Conservation (phyloP, 2,329 filamentous ascomycete species). For the Microdochium trichocladiopsis region DNA sequence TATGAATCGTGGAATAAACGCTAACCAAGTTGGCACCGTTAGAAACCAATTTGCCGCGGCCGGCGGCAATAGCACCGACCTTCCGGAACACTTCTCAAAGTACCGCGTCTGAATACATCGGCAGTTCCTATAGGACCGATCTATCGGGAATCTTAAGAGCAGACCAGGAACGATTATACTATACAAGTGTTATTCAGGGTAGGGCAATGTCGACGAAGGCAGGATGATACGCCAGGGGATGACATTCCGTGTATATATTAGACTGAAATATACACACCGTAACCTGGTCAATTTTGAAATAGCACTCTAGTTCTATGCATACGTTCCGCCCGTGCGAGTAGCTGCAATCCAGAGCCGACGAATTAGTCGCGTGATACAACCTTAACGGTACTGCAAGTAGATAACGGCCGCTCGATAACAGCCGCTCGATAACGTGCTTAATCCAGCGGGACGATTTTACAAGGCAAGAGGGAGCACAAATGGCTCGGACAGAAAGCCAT, state of each 20-base stretch:
- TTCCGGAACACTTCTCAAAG: not conserved
- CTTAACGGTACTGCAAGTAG: not conserved
- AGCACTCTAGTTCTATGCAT: not conserved
- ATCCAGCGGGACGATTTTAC: not conserved
- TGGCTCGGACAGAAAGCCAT: not conserved
- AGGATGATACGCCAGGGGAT: not conserved
- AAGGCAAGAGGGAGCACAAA: not conserved
- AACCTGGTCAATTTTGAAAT: not conserved
- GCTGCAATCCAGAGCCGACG: not conserved
- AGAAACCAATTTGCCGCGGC: not conserved
- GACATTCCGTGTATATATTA: not conserved
- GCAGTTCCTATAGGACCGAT: not conserved
- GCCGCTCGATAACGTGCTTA: not conserved
- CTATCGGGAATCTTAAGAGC: not conserved
- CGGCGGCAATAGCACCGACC: not conserved
- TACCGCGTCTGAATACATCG: not conserved
- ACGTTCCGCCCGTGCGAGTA: not conserved
- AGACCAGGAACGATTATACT: not conserved
- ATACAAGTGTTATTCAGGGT: not conserved
- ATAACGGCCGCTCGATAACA: too few species aligned
- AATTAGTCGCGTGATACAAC: not conserved
- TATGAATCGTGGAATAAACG: not conserved
- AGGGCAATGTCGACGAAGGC: not conserved
- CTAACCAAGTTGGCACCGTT: not conserved
- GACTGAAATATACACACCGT: not conserved